These are phyloP conservation scores for Coniferiporia sulphurascens DNA, from an alignment of 1,284 basidiomycete genomes.

Conservation along the genomic window DNA sequence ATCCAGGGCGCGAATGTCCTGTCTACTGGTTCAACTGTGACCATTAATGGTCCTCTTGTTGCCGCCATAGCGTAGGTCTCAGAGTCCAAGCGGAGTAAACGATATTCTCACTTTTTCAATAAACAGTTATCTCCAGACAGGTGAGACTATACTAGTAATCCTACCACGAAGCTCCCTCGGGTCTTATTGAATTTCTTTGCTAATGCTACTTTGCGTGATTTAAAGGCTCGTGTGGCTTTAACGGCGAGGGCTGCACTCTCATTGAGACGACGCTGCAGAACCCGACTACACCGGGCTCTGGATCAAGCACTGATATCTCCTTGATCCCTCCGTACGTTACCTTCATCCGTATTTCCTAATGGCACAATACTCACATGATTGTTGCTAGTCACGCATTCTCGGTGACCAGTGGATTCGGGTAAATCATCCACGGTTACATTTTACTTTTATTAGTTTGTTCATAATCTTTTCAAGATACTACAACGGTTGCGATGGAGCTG, in stretches of 20 bases:
- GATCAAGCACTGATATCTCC: constrained; percentile 23
- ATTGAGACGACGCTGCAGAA: constrained; percentile 22
- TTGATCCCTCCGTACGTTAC: constrained; percentile 19
- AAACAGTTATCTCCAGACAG: constrained; percentile 13
- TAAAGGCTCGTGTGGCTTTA: constrained; percentile 21
- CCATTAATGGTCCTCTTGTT: constrained; percentile 18
- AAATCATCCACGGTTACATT: background rate
- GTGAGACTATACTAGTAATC: background rate
- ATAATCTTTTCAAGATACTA: constrained; percentile 15
- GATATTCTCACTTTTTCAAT: background rate
- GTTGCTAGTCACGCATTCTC: constrained; percentile 18
- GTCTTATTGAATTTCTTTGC: background rate
- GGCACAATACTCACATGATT: constrained; percentile 9
- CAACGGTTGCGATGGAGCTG: constrained; percentile 21
- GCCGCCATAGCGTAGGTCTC: constrained; percentile 19
- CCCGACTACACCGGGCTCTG: constrained; percentile 19
- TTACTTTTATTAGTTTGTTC: background rate
- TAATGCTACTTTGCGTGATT: background rate
- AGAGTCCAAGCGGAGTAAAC: background rate
- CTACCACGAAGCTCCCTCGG: no score
- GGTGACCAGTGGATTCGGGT: constrained; percentile 22
- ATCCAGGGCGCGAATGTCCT: constrained; percentile 21
- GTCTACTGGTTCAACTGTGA: constrained; percentile 19
- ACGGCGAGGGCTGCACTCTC: constrained; percentile 23
- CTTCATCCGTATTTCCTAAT: background rate